These are phyloP conservation scores for Leishmania guyanensis DNA, from an alignment of 208 protist genomes.

Conservation along the genomic window DNA sequence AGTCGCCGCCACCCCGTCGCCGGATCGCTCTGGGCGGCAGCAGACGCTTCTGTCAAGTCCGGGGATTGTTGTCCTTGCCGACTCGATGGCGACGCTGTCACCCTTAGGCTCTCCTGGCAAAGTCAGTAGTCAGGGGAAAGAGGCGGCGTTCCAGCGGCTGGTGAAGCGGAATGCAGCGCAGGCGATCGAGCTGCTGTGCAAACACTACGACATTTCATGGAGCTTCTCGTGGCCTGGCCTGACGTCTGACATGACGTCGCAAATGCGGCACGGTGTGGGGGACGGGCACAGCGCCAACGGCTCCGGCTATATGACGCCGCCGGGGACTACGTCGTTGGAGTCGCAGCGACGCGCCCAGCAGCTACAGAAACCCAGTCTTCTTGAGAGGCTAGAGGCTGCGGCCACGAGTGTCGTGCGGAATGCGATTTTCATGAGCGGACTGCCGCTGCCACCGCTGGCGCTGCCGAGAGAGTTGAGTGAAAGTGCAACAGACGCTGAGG, in stretches of 20 bases:
- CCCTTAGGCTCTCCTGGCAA: constrained; percentile 31
- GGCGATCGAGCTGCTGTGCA: constrained; percentile 55
- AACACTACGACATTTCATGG: constrained; percentile 41
- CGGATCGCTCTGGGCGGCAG: constrained; percentile 2
- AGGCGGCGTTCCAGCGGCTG: constrained; percentile 48
- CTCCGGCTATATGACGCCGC: constrained; percentile 12
- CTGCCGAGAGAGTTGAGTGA: background rate
- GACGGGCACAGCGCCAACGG: constrained; percentile 24
- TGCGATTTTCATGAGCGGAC: background rate
- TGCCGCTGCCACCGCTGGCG: background rate
- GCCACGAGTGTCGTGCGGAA: constrained; percentile 11
- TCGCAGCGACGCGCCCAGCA: constrained; percentile 13
- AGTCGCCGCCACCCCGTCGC: constrained; percentile 7
- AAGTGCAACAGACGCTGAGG: background rate
- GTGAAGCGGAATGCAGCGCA: constrained; percentile 46
- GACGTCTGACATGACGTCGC: constrained; percentile 9
- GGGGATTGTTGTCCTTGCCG: background rate
- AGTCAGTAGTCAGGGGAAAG: constrained; percentile 10
- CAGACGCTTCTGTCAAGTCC: background rate
- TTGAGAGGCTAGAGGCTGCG: constrained; percentile 16
- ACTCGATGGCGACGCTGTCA: constrained; percentile 30
- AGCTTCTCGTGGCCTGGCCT: background rate
- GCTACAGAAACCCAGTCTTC: constrained; percentile 7
- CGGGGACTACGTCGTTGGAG: constrained; percentile 1
- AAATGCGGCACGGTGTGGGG: background rate